Base-by-base conservation (phyloP, 331 rosid genomes). In the Dryas integrifolia region DNA sequence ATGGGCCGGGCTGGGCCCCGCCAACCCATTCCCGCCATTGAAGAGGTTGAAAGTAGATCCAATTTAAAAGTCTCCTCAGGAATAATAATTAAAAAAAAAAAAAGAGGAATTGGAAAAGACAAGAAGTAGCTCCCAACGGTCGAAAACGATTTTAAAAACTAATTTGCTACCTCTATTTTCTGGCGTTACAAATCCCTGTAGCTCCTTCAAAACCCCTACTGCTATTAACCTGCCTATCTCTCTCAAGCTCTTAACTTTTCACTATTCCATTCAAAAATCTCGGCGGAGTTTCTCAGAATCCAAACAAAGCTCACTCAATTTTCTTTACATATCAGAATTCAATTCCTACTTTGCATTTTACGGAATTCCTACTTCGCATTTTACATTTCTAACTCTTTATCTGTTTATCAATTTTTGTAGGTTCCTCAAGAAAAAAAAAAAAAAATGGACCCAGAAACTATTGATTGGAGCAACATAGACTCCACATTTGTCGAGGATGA, bases 381-480 rank as follows among this genome's bases (percentile, higher is more conserved):
- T 43, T 30, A 16, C 43, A 49, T 40, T 30, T 30, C 35, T 14
- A 7, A 5, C 15, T 2, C 11, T 30, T 39, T 30, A 50, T 5
- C 40, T 9, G 57, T 68, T 0, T 69, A 21, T n/a, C 10, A 2
- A 1, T 58, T 53, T 64, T 69, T 40, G 38, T 61, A 84, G 85
- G 44, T 39, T 66, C 15, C 67, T 39, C 24, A 11, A 16, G 75
- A 50, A 50, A 16, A 35, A 64, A 30, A 30, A 1, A 39, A 44
- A 18, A 18, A 18, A 18, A 86, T 86, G 87, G 87, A 82, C 9
- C 87, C 81, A 0, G 86, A 78, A 60, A 82, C 73, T 58, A 80
- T 87, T 15, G 83, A 85, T 63, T 86, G 86, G 91, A 74, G 81
- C 24, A 82, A 18, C 67, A 60, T 85, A 10, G 83, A 80, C 4